phyloP scores from a whole-genome alignment of 306 rosid genomes.

The Leucaena leucocephala region DNA sequence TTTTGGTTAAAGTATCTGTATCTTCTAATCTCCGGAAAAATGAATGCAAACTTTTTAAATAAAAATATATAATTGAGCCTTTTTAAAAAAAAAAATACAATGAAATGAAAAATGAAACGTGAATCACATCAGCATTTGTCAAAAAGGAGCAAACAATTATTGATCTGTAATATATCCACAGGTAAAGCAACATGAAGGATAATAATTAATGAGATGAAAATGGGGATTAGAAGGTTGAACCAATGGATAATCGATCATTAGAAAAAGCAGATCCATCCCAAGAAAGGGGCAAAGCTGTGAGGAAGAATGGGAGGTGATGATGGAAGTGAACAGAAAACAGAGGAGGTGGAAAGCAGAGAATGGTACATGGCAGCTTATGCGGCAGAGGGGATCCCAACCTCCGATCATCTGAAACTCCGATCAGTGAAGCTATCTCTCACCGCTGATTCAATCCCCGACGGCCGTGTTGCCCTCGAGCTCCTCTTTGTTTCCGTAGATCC shows the following conservation, averaged over 20 bases:
- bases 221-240: not conserved
- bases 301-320: conserved; percentile 15
- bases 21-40: not conserved
- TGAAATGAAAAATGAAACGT: too few species aligned
- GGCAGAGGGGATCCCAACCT: conserved; percentile 56
- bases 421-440: conserved; percentile 29
- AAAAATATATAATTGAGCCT: not conserved
- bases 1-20: not conserved
- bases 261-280: not conserved
- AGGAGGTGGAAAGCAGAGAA: conserved; percentile 50
- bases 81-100: too few species aligned
- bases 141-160: too few species aligned
- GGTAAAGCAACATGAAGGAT: not conserved
- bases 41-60: not conserved
- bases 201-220: not conserved
- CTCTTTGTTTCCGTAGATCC: conserved; percentile 61
- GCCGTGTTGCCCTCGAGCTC: conserved; percentile 44
- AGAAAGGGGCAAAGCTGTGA: not conserved
- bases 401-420: conserved; percentile 60
- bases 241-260: not conserved
- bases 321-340: conserved; percentile 1
- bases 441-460: conserved; percentile 51
- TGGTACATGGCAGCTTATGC: conserved; percentile 60
- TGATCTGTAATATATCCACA: too few species aligned
- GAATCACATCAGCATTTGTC: too few species aligned